These are phyloP conservation scores for Didymella arachidicola DNA, from an alignment of 2,329 filamentous ascomycete species.

Conservation along the genomic window DNA sequence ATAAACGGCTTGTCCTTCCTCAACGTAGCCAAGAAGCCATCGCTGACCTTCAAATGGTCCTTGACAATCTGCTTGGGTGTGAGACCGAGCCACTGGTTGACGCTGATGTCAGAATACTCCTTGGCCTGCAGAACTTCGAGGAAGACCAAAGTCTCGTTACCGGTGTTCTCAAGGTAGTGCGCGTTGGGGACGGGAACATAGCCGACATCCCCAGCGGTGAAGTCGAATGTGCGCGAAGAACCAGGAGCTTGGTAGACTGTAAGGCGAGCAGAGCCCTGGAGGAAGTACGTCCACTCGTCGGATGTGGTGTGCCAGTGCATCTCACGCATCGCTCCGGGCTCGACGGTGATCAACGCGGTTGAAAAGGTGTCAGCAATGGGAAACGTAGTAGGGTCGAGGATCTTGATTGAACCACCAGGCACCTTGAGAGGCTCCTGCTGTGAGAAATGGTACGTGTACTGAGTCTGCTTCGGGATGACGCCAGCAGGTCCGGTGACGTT, in stretches of 20 bases:
- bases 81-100: constrained; percentile 66
- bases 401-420: constrained; percentile 66
- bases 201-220: constrained; percentile 66
- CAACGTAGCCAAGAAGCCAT: constrained; percentile 39
- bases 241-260: constrained; percentile 64
- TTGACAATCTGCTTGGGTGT: constrained; percentile 53
- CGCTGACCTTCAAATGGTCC: constrained; percentile 40
- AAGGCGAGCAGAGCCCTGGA: constrained; percentile 63
- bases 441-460: constrained; percentile 55
- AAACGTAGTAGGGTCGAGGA: constrained; percentile 65
- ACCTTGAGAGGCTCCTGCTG: constrained; percentile 60
- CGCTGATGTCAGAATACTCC: constrained; percentile 62
- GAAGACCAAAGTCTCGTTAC: constrained; percentile 64
- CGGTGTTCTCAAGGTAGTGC: constrained; percentile 70
- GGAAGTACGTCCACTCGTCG: constrained; percentile 69
- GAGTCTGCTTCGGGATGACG: constrained; percentile 36
- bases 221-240: constrained; percentile 65
- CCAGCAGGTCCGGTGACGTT: constrained; percentile 56
- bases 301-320: constrained; percentile 69
- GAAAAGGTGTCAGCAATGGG: constrained; percentile 65
- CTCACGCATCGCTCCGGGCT: constrained; percentile 70
- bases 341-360: constrained; percentile 63
- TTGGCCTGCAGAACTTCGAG: constrained; percentile 66
- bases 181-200: constrained; percentile 64
- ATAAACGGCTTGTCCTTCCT: constrained; percentile 53